A percentile compares a stretch with the other conserved stretches of the same genome.
Evolutionary conservation across 352 stramenopile species (phyloP).

Genomic region (Phytophthora foliorum): DNA sequence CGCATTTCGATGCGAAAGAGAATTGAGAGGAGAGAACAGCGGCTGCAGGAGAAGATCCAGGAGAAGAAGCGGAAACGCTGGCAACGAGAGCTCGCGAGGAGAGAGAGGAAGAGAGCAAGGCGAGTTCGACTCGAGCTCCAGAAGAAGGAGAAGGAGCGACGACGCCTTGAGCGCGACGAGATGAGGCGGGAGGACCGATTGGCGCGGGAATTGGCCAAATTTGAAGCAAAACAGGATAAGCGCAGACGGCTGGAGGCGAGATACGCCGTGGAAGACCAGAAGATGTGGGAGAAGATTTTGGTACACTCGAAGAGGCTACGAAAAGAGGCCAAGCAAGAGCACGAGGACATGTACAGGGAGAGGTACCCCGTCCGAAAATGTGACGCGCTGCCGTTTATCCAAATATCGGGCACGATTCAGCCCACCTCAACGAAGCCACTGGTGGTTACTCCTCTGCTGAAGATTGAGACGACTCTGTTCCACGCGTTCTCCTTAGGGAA

Average conservation of each 20-base stretch:
- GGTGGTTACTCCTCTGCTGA: conserved; percentile 30
- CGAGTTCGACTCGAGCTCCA: conserved; percentile 7
- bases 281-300: neutral
- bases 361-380: conserved; percentile 23
- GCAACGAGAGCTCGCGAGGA: conserved; percentile 1
- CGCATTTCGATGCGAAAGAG: neutral
- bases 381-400: conserved; percentile 27
- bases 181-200: conserved; percentile 25
- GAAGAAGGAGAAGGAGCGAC: conserved; percentile 21
- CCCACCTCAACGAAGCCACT: conserved; percentile 4
- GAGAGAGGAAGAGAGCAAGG: neutral
- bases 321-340: conserved; percentile 5
- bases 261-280: neutral
- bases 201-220: conserved; percentile 4
- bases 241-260: neutral
- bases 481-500: conserved; percentile 62
- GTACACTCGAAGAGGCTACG: neutral
- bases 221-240: conserved; percentile 9
- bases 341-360: neutral
- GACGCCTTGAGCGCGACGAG: conserved; percentile 13
- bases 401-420: conserved; percentile 13
- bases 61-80: neutral
- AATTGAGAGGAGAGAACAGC: conserved; percentile 19
- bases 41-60: conserved; percentile 14
- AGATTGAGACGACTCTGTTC: conserved; percentile 53